Evolutionary conservation across 208 protist genomes (phyloP), one percentile per base, ranked within the genome.

Genomic region (Strigomonas culicis): DNA sequence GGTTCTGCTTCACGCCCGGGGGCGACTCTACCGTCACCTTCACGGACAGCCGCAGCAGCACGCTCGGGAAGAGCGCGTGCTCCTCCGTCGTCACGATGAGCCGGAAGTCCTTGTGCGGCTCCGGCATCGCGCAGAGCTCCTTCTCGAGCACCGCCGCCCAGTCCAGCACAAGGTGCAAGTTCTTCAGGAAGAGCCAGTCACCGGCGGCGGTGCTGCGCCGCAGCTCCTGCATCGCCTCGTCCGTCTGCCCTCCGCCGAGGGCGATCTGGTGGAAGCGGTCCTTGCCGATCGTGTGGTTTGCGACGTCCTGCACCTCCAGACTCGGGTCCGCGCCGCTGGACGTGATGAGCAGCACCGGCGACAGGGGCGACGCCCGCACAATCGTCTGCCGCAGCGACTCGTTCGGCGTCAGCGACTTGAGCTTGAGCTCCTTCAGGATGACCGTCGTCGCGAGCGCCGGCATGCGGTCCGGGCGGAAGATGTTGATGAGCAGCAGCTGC

Each of bases 1-100:
- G 68, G 75, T 99, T 99, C 70, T 96, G 89, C 79, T 98, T 97
- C 50, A 99, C 56, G 2, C 97, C 97, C 11, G 97, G 97, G 27
- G 97, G 97, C 25, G 98, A 78, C 83, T 99, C 98, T 47, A 98
- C 88, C 3, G 97, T 86, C 17, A 99, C 63, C 77, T 99, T 99
- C 28, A 90, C 66, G 1, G 86, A 93, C 74, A 93, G 89, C 58
- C 93, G 82, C 62, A 99, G 72, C 32, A 99, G 65, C 44, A 98
- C 95, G 2, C 90, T 76, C 13, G 97, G 93, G 69, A 99, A 98
- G 15, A 76, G 46, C 58, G 85, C 72, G 72, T 98, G 97, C 53
- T 79, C 64, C 76, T 99, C 97, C 1, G 93, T 98, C 13, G 97
- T 99, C 32, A 99, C 83, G 75, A 98, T 97, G 39, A 99, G 82